Percentiles rank a stretch among this genome's conserved stretches.
Conservation (phyloP, 2,329 filamentous ascomycete genomes). For the Hymenoscyphus fraxineus region DNA sequence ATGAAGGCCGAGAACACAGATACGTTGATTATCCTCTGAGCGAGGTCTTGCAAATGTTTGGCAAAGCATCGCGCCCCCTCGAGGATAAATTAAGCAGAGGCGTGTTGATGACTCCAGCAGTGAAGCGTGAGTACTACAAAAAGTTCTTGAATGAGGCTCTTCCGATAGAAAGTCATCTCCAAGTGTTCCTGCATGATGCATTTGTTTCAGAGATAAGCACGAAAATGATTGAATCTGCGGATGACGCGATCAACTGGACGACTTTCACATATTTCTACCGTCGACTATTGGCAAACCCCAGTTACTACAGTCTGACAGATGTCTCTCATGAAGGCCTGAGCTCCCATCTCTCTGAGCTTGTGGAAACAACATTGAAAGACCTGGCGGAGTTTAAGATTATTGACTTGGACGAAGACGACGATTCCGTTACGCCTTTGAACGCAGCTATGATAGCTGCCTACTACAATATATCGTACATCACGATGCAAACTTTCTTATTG, state of each 20-base stretch:
- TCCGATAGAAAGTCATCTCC: conserved; percentile 90
- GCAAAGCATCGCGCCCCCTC: conserved; percentile 77
- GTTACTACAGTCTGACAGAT: conserved; percentile 87
- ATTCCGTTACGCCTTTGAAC: conserved; percentile 83
- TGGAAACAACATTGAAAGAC: conserved; percentile 89
- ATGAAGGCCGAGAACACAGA: conserved; percentile 91
- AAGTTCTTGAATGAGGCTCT: conserved; percentile 97
- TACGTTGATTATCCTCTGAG: conserved; percentile 95
- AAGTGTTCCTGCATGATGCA: conserved; percentile 87
- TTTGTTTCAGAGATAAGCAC: conserved; percentile 97
- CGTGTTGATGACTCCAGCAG: conserved; percentile 92
- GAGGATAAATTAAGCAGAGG: conserved; percentile 79
- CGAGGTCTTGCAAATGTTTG: conserved; percentile 97
- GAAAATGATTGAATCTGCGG: conserved; percentile 89
- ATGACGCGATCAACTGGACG: conserved; percentile 97
- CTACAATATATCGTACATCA: conserved; percentile 99
- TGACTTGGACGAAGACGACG: conserved; percentile 91
- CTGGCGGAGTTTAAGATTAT: conserved; percentile 91
- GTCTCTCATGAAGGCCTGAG: conserved; percentile 91
- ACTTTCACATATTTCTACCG: conserved; percentile 99
- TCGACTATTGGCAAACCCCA: conserved; percentile 88
- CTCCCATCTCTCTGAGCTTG: conserved; percentile 87
- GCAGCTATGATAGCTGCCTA: conserved; percentile 97
- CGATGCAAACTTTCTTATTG: conserved; percentile 96
- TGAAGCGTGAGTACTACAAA: conserved; percentile 97